phyloP scores from a whole-genome alignment of 2,329 filamentous ascomycete genomes.

The Myrmaecium sp. region DNA sequence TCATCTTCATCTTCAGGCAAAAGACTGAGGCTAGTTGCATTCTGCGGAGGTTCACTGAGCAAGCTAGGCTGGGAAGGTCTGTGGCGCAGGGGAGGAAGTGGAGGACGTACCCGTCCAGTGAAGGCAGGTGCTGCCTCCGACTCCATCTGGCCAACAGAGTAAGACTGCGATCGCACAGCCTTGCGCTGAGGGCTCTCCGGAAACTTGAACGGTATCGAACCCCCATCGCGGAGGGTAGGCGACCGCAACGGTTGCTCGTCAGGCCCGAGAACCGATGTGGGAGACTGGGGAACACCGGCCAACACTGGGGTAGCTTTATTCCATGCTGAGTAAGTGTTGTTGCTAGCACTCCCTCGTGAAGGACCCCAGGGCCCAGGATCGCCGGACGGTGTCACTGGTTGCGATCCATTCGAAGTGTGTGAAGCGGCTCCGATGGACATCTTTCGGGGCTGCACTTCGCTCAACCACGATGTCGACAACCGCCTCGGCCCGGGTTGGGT shows the following conservation, averaged over 20 bases:
- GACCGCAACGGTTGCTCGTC: conserved; percentile 12
- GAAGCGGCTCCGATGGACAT: conserved; percentile 51
- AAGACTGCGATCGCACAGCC: conserved; percentile 87
- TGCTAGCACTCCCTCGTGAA: conserved; percentile 4
- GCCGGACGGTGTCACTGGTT: conserved; percentile 60
- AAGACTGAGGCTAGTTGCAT: conserved; percentile 23
- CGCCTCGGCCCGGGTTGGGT: conserved; percentile 30
- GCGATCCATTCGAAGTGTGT: conserved; percentile 64
- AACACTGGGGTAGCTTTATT: neutral
- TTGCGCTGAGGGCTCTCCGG: conserved; percentile 70
- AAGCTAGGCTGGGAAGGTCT: conserved; percentile 65
- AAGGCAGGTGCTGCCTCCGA: conserved; percentile 30
- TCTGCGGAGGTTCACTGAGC: conserved; percentile 38
- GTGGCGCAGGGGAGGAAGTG: conserved; percentile 51
- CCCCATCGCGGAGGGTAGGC: no score
- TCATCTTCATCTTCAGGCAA: conserved; percentile 53
- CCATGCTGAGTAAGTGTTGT: neutral
- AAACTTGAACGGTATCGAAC: no score
- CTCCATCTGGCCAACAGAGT: conserved; percentile 83
- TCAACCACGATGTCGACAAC: conserved; percentile 54
- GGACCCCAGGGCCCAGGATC: conserved; percentile 37
- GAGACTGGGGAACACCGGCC: conserved; percentile 17
- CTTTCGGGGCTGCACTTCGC: conserved; percentile 60
- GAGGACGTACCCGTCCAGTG: no score
- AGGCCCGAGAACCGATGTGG: conserved; percentile 13